Conservation (phyloP, 192 early-diverging fungal species). For the Podila clonocystis region DNA sequence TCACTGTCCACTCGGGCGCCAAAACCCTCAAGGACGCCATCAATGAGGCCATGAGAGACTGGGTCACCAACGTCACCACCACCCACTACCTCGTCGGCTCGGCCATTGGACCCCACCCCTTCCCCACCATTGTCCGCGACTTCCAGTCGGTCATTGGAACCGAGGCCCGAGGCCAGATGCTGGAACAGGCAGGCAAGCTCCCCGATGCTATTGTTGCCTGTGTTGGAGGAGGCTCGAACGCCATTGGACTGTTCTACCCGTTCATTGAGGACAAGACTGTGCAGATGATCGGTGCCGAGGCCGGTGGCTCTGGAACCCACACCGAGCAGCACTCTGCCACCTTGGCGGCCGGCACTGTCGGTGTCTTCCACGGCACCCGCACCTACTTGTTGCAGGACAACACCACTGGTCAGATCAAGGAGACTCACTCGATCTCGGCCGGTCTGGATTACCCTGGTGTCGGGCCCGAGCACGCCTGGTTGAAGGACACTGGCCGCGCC, state of each 20-base stretch:
- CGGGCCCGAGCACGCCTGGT: slow-evolving; percentile 95
- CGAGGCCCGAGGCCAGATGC: slow-evolving; percentile 89
- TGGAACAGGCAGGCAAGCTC: slow-evolving; percentile 80
- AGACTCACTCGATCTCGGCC: slow-evolving; percentile 94
- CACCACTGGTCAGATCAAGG: slow-evolving; percentile 94
- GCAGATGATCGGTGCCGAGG: slow-evolving; percentile 92
- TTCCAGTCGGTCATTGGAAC: slow-evolving; percentile 98
- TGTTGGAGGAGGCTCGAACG: slow-evolving; percentile 97
- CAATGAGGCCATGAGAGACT: slow-evolving; percentile 99
- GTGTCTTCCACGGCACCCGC: slow-evolving; percentile 96
- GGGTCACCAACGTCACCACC: slow-evolving; percentile 93
- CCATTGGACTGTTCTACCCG: slow-evolving; percentile 98
- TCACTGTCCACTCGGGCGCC: slow-evolving; percentile 79
- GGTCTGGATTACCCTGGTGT: slow-evolving; percentile 99
- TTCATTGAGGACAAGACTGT: slow-evolving; percentile 90
- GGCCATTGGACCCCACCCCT: slow-evolving; percentile 97
- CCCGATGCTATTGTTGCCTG: slow-evolving; percentile 96
- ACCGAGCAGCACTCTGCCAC: slow-evolving; percentile 93
- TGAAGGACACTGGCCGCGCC: slow-evolving; percentile 88
- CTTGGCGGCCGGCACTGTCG: slow-evolving; percentile 81
- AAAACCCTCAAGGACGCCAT: slow-evolving; percentile 97
- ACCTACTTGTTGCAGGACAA: slow-evolving; percentile 95
- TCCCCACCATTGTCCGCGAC: slow-evolving; percentile 96
- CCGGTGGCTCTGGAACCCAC: slow-evolving; percentile 88
- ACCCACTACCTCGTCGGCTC: slow-evolving; percentile 98